Base-by-base conservation (phyloP, 139 green algal species). In the Limnomonas spitsbergensis region DNA sequence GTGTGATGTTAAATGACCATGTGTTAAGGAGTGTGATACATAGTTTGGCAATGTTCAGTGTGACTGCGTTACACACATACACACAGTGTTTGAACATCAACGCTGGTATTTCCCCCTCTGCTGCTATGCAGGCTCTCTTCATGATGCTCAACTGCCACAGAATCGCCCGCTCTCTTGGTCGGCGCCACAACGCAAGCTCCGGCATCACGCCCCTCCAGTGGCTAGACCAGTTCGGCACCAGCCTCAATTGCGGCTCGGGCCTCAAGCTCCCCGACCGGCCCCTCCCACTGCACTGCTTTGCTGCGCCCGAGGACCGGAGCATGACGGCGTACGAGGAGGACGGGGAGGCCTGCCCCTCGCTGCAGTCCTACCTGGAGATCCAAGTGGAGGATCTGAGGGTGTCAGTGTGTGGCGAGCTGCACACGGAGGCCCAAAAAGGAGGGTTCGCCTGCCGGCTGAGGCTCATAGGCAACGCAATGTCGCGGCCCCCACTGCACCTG, bases 301-400 rank as follows among this genome's bases (percentile, higher is more conserved):
- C 47, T 61, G 14, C 47, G 20, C 20, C 47, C 14, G 14, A 61
- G 47, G 20, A 20, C 47, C 47, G 14, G 20, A 61, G 47, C 47
- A 61, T 61, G 47, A 20, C 47, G 14, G 14, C 20, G 47, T 61
- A 61, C 20, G 47, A 61, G 47, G n/a, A n/a, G n/a, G 20, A 61
- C 20, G 47, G 47, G 20, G 14, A 61, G 47, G 14, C 47, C 20
- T 61, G 47, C 47, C 47, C 47, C 20, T 61, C 47, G 14, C 47
- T 61, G 47, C 47, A 61, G 47, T 61, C 47, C 47, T 61, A 61
- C 20, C 47, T 61, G 47, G 47, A 61, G 47, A 61, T 61, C 47
- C 47, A 61, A 20, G 47, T 29, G 14, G 20, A 29, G 47, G 14
- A 61, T 14, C 47, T 61, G 47, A 42, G 27, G 3, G 4, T 80